Evolutionary conservation across 331 rosid species (phyloP).

Genomic region (Telfairia occidentalis): DNA sequence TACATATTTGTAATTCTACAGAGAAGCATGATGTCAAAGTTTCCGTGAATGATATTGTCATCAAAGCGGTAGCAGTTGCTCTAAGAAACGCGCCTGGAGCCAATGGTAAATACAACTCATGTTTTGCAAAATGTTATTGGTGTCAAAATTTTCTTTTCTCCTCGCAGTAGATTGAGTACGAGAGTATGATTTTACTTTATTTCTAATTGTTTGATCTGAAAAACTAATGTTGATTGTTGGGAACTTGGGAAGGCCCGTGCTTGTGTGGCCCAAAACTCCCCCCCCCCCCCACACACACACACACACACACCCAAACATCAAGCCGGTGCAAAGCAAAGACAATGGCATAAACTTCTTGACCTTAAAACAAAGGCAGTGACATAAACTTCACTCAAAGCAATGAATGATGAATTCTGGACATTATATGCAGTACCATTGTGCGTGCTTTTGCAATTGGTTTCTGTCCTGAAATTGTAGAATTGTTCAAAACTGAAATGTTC

Average conservation of each 20-base stretch:
- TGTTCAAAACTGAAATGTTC: background rate
- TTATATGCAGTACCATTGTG: background rate
- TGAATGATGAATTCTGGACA: background rate
- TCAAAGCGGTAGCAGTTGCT: conserved; percentile 90
- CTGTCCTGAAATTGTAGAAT: background rate
- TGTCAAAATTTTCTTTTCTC: background rate
- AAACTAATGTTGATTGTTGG: background rate
- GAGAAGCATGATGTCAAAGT: conserved; percentile 83
- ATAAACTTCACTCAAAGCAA: background rate
- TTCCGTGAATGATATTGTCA: conserved; percentile 90
- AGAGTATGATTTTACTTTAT: background rate
- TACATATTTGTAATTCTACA: conserved; percentile 38
- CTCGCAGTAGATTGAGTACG: background rate
- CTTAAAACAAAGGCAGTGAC: background rate
- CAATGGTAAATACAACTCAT: conserved; percentile 46
- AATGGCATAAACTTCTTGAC: background rate
- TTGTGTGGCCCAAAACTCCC: background rate
- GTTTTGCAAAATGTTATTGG: background rate
- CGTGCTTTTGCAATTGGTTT: conserved; percentile 8
- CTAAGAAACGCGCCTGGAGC: conserved; percentile 83
- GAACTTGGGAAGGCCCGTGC: background rate
- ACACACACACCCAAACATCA: too few relatives aligned
- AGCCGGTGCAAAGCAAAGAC: background rate
- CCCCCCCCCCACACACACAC: too few relatives aligned
- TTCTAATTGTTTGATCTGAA: background rate